A percentile compares a stretch with the other conserved stretches of the same genome.
Evolutionary conservation across 768 basidiomycete genomes (phyloP).

Genomic region (Calocera cornea): DNA sequence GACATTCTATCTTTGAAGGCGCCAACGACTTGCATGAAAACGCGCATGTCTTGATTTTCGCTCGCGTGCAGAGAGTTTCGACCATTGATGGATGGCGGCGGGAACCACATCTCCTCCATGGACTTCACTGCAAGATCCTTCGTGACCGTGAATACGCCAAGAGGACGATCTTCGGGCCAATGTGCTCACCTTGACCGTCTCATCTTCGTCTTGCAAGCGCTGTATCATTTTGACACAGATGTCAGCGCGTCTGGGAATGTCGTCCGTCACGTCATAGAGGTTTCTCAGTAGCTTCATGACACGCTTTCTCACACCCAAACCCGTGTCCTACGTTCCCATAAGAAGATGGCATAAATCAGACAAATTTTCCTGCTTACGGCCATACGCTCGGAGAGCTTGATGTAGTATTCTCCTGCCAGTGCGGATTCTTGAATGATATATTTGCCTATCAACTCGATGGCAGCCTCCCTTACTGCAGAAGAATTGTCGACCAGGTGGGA

Average conservation of each 20-base stretch:
- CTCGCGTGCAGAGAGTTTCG: conserved; percentile 7
- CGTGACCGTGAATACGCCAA: conserved; percentile 3
- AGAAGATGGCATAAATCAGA: not conserved
- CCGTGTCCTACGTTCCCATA: conserved; percentile 56
- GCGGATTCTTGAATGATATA: conserved; percentile 82
- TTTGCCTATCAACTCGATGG: conserved; percentile 94
- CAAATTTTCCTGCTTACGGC: conserved; percentile 43
- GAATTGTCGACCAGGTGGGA: conserved; percentile 82
- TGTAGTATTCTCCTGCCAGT: conserved; percentile 82
- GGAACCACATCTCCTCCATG: conserved; percentile 83
- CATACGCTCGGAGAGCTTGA: conserved; percentile 76
- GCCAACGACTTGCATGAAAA: conserved; percentile 66
- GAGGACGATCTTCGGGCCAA: not conserved
- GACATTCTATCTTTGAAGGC: conserved; percentile 73
- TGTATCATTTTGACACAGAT: conserved; percentile 70
- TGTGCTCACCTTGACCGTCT: conserved; percentile 55
- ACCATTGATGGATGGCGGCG: conserved; percentile 13
- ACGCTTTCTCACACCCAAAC: conserved; percentile 82
- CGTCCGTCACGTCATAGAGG: conserved; percentile 55
- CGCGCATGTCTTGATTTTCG: not conserved
- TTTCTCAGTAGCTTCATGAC: conserved; percentile 88
- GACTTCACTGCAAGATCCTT: conserved; percentile 78
- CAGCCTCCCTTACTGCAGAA: conserved; percentile 88
- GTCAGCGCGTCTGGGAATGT: conserved; percentile 50
- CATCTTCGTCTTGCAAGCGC: conserved; percentile 85